A percentile compares a stretch with the other conserved stretches of the same genome.
Evolutionary conservation across 2,329 filamentous ascomycete species (phyloP).

Genomic region (Chaetomiaceae sp.): DNA sequence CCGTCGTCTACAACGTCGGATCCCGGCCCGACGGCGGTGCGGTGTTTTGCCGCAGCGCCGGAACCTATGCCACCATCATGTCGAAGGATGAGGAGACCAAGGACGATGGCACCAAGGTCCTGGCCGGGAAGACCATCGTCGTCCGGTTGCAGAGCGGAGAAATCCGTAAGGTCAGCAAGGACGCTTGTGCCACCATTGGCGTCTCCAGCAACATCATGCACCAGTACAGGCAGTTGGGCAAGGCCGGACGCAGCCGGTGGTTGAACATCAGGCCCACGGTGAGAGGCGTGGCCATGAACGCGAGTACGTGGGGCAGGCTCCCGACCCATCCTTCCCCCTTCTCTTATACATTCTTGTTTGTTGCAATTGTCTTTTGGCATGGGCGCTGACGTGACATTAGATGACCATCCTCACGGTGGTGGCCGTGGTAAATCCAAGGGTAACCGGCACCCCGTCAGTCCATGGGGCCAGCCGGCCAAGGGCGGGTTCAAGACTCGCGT

Average conservation of each 20-base stretch:
- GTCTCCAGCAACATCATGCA: slow-evolving; percentile 90
- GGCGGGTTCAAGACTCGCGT: slow-evolving; percentile 87
- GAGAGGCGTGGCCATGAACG: slow-evolving; percentile 98
- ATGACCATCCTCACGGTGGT: slow-evolving; percentile 97
- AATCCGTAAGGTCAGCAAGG: slow-evolving; percentile 79
- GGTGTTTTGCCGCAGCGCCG: slow-evolving; percentile 91
- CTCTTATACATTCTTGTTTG: neutral
- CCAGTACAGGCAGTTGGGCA: slow-evolving; percentile 86
- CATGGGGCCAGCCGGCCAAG: slow-evolving; percentile 90
- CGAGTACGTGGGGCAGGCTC: slow-evolving; percentile 50
- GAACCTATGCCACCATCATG: slow-evolving; percentile 83
- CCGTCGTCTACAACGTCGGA: slow-evolving; percentile 84
- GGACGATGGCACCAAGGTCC: slow-evolving; percentile 54
- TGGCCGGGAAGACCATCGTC: slow-evolving; percentile 72
- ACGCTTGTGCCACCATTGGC: slow-evolving; percentile 92
- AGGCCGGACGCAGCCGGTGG: slow-evolving; percentile 91
- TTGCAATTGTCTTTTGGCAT: neutral
- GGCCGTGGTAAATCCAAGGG: slow-evolving; percentile 99
- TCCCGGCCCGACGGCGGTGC: slow-evolving; percentile 67
- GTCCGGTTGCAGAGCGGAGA: slow-evolving; percentile 90
- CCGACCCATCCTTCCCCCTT: neutral
- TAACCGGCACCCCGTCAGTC: slow-evolving; percentile 90
- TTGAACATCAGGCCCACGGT: slow-evolving; percentile 92
- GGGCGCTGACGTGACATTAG: slow-evolving; percentile 35
- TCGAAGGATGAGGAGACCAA: slow-evolving; percentile 77